Conservation (phyloP, 441 rosid genomes). For the Erysimum cheiri region DNA sequence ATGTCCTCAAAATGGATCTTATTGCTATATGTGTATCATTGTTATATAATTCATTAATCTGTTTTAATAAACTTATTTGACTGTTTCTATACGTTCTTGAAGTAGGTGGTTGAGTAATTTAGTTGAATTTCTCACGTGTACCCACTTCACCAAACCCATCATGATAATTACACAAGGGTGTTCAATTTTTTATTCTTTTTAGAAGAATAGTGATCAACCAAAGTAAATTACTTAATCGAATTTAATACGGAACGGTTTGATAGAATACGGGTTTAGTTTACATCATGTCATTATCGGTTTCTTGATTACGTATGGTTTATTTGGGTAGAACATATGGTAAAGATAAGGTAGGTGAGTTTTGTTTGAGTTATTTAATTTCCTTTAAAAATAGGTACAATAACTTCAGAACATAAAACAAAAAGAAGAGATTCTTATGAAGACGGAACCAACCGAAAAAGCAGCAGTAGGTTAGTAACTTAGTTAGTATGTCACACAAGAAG, state of each 20-base stretch:
- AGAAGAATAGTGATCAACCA: constrained; percentile 4
- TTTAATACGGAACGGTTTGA: not conserved
- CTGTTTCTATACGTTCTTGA: constrained; percentile 5
- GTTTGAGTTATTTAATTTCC: not conserved
- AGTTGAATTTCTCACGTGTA: constrained; percentile 31
- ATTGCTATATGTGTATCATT: constrained; percentile 15
- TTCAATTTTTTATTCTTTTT: not conserved
- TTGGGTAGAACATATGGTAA: not conserved
- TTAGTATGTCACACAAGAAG: constrained; percentile 40
- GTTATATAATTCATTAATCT: constrained; percentile 3
- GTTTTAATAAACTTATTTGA: not conserved
- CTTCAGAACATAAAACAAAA: not conserved
- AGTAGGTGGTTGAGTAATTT: constrained; percentile 30
- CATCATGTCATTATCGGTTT: not conserved
- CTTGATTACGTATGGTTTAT: not conserved
- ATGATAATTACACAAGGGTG: not conserved
- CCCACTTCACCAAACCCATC: constrained; percentile 28
- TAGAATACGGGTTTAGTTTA: not conserved
- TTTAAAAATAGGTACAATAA: not conserved
- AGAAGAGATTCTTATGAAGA: not conserved
- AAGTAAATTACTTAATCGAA: too few relatives aligned
- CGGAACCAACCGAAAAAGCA: constrained; percentile 33
- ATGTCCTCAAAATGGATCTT: constrained; percentile 13
- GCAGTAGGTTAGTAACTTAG: constrained; percentile 16
- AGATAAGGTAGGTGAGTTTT: constrained; percentile 13